These are phyloP conservation scores for Ganoderma meredithae DNA, from an alignment of 1,284 basidiomycete species.

Conservation along the genomic window DNA sequence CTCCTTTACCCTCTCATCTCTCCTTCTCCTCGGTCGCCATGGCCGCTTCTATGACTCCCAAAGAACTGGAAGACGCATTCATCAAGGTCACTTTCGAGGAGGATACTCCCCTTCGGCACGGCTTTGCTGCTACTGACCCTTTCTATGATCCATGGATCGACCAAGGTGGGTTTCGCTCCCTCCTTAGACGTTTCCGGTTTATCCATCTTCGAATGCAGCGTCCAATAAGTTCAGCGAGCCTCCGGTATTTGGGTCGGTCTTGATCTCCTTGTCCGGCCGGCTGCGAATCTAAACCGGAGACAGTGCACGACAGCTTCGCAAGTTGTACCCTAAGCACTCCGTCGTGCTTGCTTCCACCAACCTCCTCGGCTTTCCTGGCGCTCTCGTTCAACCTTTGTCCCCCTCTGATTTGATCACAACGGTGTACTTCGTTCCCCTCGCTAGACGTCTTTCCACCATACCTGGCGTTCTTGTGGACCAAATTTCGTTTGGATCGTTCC, in stretches of 20 bases:
- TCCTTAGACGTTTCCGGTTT: background rate
- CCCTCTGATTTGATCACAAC: slow-evolving; percentile 58
- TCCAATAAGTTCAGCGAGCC: slow-evolving; percentile 57
- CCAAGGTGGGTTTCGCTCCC: slow-evolving; percentile 49
- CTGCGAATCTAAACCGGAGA: slow-evolving; percentile 1
- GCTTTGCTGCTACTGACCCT: slow-evolving; percentile 36
- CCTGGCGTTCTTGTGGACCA: slow-evolving; percentile 61
- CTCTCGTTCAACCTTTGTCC: slow-evolving; percentile 53
- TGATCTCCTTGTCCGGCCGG: background rate
- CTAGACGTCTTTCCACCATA: slow-evolving; percentile 49
- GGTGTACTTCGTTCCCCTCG: slow-evolving; percentile 55
- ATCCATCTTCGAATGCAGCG: slow-evolving; percentile 44
- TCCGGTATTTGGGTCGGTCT: slow-evolving; percentile 52
- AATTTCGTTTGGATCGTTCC: slow-evolving; percentile 63
- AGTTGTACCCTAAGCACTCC: slow-evolving; percentile 67
- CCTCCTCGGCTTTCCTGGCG: slow-evolving; percentile 60
- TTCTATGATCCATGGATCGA: slow-evolving; percentile 59
- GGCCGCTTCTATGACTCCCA: slow-evolving; percentile 15
- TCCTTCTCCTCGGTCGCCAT: slow-evolving; percentile 9
- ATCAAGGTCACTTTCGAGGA: slow-evolving; percentile 57
- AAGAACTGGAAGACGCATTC: slow-evolving; percentile 53
- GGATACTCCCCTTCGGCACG: slow-evolving; percentile 30
- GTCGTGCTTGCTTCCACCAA: slow-evolving; percentile 60
- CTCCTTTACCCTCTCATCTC: background rate
- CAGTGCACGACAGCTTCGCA: slow-evolving; percentile 61